Percentiles rank a stretch among this genome's conserved stretches.
Evolutionary conservation across 2,329 filamentous ascomycete genomes (phyloP).

Genomic region (Myriosclerotinia curreyana): DNA sequence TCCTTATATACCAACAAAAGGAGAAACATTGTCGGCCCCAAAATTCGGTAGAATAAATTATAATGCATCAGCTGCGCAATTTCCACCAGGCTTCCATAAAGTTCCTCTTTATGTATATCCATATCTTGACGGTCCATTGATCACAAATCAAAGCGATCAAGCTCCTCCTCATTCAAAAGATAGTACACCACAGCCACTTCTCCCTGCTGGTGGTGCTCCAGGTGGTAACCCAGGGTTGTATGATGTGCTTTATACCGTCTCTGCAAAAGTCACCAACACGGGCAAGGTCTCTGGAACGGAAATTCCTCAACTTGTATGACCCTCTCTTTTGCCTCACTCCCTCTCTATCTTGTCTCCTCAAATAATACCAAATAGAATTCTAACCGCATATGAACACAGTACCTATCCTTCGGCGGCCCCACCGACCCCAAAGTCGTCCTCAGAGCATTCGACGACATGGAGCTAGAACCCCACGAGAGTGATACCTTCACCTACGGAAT

Average conservation of each 20-base stretch:
- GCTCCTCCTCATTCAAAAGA: slow-evolving; percentile 44
- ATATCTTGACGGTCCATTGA: slow-evolving; percentile 48
- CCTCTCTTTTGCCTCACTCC: background rate
- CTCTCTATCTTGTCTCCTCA: slow-evolving; percentile 36
- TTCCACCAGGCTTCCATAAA: slow-evolving; percentile 53
- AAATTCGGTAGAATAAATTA: slow-evolving; percentile 61
- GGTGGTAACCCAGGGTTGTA: slow-evolving; percentile 54
- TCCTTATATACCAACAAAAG: slow-evolving; percentile 50
- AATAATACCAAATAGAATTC: slow-evolving; percentile 26
- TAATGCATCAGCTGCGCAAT: slow-evolving; percentile 61
- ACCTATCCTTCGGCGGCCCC: slow-evolving; percentile 76
- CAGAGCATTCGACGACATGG: slow-evolving; percentile 77
- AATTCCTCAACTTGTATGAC: slow-evolving; percentile 50
- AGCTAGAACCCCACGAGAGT: slow-evolving; percentile 64
- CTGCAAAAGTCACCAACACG: slow-evolving; percentile 55
- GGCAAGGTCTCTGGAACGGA: slow-evolving; percentile 53
- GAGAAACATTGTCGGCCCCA: slow-evolving; percentile 61
- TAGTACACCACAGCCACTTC: slow-evolving; percentile 45
- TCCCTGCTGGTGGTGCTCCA: slow-evolving; percentile 49
- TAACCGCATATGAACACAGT: slow-evolving; percentile 40
- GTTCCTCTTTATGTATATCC: slow-evolving; percentile 53
- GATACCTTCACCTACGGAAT: slow-evolving; percentile 65
- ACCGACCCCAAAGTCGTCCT: slow-evolving; percentile 66
- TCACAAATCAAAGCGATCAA: slow-evolving; percentile 28
- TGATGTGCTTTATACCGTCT: slow-evolving; percentile 53